phyloP scores from a whole-genome alignment of 768 basidiomycete species.

The Tephrocybe sp. region DNA sequence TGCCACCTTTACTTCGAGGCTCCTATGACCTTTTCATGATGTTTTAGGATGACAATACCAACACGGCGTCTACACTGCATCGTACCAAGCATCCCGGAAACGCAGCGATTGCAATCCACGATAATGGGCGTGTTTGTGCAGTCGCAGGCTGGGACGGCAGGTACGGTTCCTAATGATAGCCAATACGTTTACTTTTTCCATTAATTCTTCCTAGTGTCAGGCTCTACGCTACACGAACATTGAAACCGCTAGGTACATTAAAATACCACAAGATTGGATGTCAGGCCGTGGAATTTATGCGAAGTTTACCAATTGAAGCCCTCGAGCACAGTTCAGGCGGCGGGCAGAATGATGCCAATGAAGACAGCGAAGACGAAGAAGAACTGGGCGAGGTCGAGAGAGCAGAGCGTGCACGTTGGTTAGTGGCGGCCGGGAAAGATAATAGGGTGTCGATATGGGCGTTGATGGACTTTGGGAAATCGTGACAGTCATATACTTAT shows the following conservation, averaged over 20 bases:
- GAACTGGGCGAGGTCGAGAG: slow-evolving; percentile 47
- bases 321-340: slow-evolving; percentile 16
- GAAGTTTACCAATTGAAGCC: slow-evolving; percentile 12
- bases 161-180: slow-evolving; percentile 42
- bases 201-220: slow-evolving; percentile 54
- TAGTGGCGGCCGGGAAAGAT: slow-evolving; percentile 67
- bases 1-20: not conserved
- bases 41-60: not conserved
- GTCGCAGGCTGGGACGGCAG: slow-evolving; percentile 94
- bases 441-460: slow-evolving; percentile 72
- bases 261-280: slow-evolving; percentile 79
- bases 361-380: slow-evolving; percentile 35
- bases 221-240: slow-evolving; percentile 75
- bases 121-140: slow-evolving; percentile 79
- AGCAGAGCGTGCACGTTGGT: slow-evolving; percentile 54
- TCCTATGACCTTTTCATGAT: not conserved
- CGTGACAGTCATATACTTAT: not conserved
- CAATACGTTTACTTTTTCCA: slow-evolving; percentile 1
- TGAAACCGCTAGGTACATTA: slow-evolving; percentile 84
- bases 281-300: slow-evolving; percentile 74
- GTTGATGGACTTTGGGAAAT: slow-evolving; percentile 50
- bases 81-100: slow-evolving; percentile 83
- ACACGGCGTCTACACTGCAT: slow-evolving; percentile 22
- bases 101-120: slow-evolving; percentile 68
- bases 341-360: slow-evolving; percentile 19